Conservation (phyloP, 257 asterid species). For the Solanum virginianum region DNA sequence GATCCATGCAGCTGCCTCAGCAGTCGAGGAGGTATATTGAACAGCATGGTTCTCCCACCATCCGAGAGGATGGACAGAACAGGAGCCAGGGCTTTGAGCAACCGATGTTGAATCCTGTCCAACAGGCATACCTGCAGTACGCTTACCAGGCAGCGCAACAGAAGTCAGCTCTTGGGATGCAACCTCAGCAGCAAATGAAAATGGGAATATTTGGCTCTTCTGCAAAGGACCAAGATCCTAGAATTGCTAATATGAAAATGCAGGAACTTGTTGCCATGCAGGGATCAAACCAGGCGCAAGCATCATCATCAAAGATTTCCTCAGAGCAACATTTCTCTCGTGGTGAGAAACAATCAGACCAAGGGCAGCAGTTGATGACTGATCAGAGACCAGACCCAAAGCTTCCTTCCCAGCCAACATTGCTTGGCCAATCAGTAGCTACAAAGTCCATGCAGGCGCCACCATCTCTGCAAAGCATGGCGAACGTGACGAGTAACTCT, state of each 20-base stretch:
- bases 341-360: constrained; percentile 50
- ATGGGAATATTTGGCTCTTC: constrained; percentile 55
- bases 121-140: constrained; percentile 81
- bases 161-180: constrained; percentile 57
- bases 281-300: constrained; percentile 52
- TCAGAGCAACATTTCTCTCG: constrained; percentile 34
- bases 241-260: constrained; percentile 52
- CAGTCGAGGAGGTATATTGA: constrained; percentile 69
- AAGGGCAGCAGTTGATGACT: constrained; percentile 34
- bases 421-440: constrained; percentile 53
- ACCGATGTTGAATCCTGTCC: constrained; percentile 56
- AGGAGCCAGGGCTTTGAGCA: constrained; percentile 82
- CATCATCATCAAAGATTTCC: constrained; percentile 62
- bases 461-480: constrained; percentile 56
- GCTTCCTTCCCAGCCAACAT: constrained; percentile 27
- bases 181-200: constrained; percentile 67
- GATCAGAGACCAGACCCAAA: constrained; percentile 55
- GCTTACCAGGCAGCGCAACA: constrained; percentile 71
- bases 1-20: constrained; percentile 67
- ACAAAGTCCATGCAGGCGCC: constrained; percentile 37
- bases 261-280: constrained; percentile 56
- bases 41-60: constrained; percentile 57
- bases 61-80: constrained; percentile 54
- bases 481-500: constrained; percentile 47
- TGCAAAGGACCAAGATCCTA: constrained; percentile 68